These are phyloP conservation scores for Talaromyces wortmannii DNA, from an alignment of 495 filamentous ascomycete species.

Conservation along the genomic window DNA sequence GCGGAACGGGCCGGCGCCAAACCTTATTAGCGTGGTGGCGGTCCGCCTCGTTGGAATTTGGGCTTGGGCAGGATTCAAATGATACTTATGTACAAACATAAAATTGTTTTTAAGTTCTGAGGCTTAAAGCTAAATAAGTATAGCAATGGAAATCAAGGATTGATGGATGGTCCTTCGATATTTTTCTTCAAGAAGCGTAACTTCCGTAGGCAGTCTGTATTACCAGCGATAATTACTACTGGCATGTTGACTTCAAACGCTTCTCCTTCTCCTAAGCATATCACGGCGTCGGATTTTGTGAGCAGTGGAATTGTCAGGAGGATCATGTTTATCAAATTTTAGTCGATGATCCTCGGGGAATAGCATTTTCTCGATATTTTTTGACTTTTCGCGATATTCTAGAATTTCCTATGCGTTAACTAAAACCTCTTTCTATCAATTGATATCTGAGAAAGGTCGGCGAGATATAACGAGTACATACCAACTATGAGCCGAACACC, in stretches of 20 bases:
- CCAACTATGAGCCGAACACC: not conserved
- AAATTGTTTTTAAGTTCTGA: too few relatives aligned
- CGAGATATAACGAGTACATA: not conserved
- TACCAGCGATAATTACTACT: not conserved
- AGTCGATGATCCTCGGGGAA: not conserved
- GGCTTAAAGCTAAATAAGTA: too few relatives aligned
- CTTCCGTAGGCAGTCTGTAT: not conserved
- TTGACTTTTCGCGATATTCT: not conserved
- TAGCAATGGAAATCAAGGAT: too few relatives aligned
- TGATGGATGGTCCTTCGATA: too few relatives aligned
- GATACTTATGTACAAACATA: too few relatives aligned
- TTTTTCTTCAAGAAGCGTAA: not conserved
- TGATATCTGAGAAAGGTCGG: not conserved
- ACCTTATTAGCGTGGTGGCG: not conserved
- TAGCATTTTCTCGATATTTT: not conserved
- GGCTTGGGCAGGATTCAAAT: too few relatives aligned
- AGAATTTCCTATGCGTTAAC: not conserved
- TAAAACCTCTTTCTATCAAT: not conserved
- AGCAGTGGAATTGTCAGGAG: not conserved
- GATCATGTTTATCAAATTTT: not conserved
- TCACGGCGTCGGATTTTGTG: not conserved
- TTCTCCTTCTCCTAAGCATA: not conserved
- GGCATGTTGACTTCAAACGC: not conserved
- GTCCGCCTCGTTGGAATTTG: too few relatives aligned
- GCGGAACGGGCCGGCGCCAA: conserved; percentile 17